These are phyloP conservation scores for Hanseniaspora singularis DNA, from an alignment of 805 yeast genomes.

Conservation along the genomic window DNA sequence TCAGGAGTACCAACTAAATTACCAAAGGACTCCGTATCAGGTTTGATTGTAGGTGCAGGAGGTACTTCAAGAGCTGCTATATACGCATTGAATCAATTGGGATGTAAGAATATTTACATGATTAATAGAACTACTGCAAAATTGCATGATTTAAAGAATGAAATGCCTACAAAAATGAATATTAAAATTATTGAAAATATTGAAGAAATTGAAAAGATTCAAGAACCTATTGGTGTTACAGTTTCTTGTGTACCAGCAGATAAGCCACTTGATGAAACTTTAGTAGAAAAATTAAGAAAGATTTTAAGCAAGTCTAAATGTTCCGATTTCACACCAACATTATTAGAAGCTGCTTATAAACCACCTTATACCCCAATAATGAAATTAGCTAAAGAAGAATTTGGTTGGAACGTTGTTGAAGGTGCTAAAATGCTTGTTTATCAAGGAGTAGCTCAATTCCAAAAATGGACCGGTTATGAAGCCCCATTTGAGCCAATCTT, in stretches of 20 bases:
- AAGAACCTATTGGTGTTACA: slow-evolving; percentile 41
- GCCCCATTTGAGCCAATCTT: slow-evolving; percentile 55
- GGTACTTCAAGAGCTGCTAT: slow-evolving; percentile 95
- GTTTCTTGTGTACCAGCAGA: slow-evolving; percentile 82
- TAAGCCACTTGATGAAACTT: slow-evolving; percentile 44
- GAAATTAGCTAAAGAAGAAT: slow-evolving; percentile 53
- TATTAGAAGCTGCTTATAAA: slow-evolving; percentile 90
- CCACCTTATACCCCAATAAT: slow-evolving; percentile 79
- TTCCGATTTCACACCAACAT: slow-evolving; percentile 37
- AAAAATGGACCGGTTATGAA: slow-evolving; percentile 53
- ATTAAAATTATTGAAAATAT: slow-evolving; percentile 44
- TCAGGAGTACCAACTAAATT: slow-evolving; percentile 46
- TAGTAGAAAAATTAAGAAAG: slow-evolving; percentile 35
- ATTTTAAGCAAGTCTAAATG: slow-evolving; percentile 18
- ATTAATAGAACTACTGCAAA: slow-evolving; percentile 68
- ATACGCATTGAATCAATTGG: slow-evolving; percentile 68
- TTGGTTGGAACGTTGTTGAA: slow-evolving; percentile 69
- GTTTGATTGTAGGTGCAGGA: slow-evolving; percentile 89
- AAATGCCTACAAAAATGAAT: slow-evolving; percentile 50
- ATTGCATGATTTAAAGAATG: slow-evolving; percentile 42
- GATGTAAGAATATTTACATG: slow-evolving; percentile 65
- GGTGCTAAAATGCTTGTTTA: slow-evolving; percentile 87
- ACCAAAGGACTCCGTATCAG: slow-evolving; percentile 32
- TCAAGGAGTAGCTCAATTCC: slow-evolving; percentile 85
- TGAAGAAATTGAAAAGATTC: slow-evolving; percentile 33